phyloP scores from a whole-genome alignment of 2,329 filamentous ascomycete species.

The Paecilomyces formosus region DNA sequence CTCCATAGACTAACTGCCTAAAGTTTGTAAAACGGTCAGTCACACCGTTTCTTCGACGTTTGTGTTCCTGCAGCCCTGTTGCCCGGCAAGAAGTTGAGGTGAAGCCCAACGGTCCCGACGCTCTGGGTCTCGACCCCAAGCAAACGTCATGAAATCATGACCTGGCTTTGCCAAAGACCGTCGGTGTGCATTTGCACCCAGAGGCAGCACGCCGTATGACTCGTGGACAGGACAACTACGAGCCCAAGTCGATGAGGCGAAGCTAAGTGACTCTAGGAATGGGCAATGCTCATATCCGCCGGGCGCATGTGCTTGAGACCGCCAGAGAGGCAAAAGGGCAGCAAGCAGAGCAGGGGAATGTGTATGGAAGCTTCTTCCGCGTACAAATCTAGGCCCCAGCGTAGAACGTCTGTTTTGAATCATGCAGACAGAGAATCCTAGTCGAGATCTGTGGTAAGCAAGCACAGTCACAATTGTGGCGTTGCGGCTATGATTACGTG shows the following conservation, averaged over 20 bases:
- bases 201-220: neutral
- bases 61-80: neutral
- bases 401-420: neutral
- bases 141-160: neutral
- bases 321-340: neutral
- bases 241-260: neutral
- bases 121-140: neutral
- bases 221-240: neutral
- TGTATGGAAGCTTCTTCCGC: neutral
- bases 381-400: neutral
- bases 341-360: neutral
- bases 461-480: neutral
- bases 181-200: neutral
- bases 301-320: neutral
- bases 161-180: neutral
- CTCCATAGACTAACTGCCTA: too few relatives aligned
- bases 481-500: neutral
- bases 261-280: neutral
- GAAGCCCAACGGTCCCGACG: neutral
- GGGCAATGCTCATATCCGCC: neutral
- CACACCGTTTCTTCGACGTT: neutral
- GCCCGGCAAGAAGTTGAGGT: neutral
- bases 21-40: neutral
- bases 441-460: neutral
- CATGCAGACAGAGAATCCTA: neutral